Conservation (phyloP, 1,284 basidiomycete species). For the Ganoderma multipileum region DNA sequence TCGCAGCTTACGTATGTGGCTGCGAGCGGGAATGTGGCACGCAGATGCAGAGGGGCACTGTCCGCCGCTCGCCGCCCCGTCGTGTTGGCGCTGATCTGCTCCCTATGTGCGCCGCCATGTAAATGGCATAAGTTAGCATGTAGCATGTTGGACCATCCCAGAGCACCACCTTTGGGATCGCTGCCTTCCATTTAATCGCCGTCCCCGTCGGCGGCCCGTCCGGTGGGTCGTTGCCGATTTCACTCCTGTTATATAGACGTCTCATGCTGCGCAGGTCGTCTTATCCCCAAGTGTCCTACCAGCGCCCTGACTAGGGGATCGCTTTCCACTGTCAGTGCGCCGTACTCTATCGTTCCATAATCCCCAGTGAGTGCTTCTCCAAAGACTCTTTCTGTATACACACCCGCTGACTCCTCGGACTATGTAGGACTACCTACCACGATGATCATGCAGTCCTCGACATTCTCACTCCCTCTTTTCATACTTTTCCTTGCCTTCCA, state of each 20-base stretch:
- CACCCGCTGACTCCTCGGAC: neutral
- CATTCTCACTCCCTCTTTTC: neutral
- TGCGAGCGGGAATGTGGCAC: neutral
- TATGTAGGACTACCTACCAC: neutral
- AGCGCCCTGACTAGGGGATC: neutral
- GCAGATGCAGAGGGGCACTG: neutral
- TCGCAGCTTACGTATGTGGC: neutral
- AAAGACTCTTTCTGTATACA: neutral
- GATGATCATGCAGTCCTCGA: neutral
- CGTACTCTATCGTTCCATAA: neutral
- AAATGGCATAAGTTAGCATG: neutral
- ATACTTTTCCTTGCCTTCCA: constrained; percentile 2
- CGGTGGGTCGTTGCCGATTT: neutral
- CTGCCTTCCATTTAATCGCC: constrained; percentile 2
- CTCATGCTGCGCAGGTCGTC: neutral
- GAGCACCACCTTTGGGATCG: neutral
- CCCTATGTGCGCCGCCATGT: neutral
- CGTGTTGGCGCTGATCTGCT: neutral
- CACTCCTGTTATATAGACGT: constrained; percentile 3
- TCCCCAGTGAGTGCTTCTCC: neutral
- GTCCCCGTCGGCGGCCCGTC: neutral
- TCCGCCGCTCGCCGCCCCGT: neutral
- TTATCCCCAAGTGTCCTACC: neutral
- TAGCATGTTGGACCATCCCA: neutral
- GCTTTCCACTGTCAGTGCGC: neutral